phyloP scores from a whole-genome alignment of 2,329 filamentous ascomycete species.

The Bimuria novae-zelandiae region DNA sequence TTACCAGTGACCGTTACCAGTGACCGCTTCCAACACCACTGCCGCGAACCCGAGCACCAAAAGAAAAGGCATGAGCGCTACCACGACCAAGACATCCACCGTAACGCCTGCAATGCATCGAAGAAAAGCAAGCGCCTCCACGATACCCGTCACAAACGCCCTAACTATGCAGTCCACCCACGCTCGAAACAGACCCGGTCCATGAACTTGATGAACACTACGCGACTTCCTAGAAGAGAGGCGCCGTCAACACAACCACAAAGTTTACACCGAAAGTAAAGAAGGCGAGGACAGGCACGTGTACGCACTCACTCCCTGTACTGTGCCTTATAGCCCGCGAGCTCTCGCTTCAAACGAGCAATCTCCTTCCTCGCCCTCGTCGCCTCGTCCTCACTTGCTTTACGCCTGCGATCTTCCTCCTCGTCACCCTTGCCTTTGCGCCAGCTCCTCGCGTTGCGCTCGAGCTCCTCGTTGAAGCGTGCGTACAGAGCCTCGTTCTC shows the following conservation, averaged over 20 bases:
- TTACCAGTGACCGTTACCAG: too few relatives aligned
- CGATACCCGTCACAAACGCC: constrained; percentile 17
- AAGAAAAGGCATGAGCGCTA: constrained; percentile 12
- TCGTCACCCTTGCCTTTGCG: constrained; percentile 77
- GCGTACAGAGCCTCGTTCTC: constrained; percentile 95
- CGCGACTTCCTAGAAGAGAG: not conserved
- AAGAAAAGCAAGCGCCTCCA: constrained; percentile 1
- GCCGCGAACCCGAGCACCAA: constrained; percentile 7
- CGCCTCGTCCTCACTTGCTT: constrained; percentile 76
- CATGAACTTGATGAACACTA: not conserved
- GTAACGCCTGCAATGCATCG: constrained; percentile 10
- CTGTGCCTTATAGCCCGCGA: constrained; percentile 65
- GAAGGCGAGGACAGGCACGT: not conserved
- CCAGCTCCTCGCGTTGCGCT: constrained; percentile 74
- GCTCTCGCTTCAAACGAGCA: constrained; percentile 78
- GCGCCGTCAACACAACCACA: constrained; percentile 5
- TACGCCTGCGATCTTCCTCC: constrained; percentile 72
- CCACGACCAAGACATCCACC: constrained; percentile 12
- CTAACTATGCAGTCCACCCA: constrained; percentile 16
- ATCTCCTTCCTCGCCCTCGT: constrained; percentile 84
- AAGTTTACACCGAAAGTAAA: not conserved
- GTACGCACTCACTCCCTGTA: constrained; percentile 48
- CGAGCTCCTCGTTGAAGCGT: constrained; percentile 88
- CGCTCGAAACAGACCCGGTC: not conserved
- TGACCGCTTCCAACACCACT: constrained; percentile 1